These are phyloP conservation scores for Huiozyma naganishii DNA, from an alignment of 805 yeast species.

Conservation along the genomic window DNA sequence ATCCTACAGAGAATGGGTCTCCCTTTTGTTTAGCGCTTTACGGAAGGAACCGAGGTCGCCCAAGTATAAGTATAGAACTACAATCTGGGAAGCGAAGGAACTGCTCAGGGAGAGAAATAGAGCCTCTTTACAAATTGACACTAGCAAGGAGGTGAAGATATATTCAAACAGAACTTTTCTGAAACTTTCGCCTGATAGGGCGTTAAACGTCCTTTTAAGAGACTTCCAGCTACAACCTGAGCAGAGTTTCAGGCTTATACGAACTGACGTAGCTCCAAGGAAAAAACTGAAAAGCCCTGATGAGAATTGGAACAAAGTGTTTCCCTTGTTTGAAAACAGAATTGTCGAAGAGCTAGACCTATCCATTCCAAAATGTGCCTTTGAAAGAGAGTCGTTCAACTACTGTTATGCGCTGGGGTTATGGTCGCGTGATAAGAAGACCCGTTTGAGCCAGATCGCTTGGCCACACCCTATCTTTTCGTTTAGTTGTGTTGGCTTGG, in stretches of 20 bases:
- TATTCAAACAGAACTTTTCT: too few relatives aligned
- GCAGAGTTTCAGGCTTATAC: neutral
- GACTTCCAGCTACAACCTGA: too few relatives aligned
- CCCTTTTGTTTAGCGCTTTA: neutral
- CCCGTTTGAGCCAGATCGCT: slow-evolving; percentile 1
- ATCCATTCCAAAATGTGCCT: neutral
- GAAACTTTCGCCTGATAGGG: too few relatives aligned
- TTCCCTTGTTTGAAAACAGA: neutral
- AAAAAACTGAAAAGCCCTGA: neutral
- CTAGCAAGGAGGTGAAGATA: too few relatives aligned
- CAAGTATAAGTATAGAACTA: slow-evolving; percentile 1
- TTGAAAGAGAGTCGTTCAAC: neutral
- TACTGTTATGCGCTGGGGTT: too few relatives aligned
- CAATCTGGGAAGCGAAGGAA: too few relatives aligned
- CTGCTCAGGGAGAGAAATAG: too few relatives aligned
- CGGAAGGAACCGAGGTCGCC: neutral
- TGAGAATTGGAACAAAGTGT: neutral
- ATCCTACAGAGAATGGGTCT: neutral
- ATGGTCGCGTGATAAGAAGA: neutral
- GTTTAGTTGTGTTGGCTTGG: slow-evolving; percentile 18
- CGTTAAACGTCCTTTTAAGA: too few relatives aligned
- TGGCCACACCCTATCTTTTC: slow-evolving; percentile 17
- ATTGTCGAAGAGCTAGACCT: neutral
- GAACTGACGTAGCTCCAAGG: neutral
- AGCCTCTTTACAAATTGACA: too few relatives aligned